phyloP scores from a whole-genome alignment of 805 yeast genomes.

The Saccharomyces mikatae region DNA sequence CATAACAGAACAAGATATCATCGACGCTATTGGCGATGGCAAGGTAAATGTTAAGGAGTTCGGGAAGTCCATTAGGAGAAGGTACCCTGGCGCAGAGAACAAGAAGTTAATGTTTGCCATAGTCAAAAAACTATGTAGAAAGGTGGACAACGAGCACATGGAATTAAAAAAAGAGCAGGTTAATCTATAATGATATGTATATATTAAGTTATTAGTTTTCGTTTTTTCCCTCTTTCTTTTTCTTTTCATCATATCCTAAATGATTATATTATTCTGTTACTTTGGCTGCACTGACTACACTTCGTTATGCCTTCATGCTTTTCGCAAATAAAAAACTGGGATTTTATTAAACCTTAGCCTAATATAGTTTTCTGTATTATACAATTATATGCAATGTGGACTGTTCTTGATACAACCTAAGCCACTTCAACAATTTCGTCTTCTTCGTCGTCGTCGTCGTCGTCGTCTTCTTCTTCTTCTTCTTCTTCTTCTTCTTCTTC shows the following conservation, averaged over 20 bases:
- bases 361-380: background rate
- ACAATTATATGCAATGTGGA: background rate
- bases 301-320: background rate
- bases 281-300: background rate
- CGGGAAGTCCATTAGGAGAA: constrained; percentile 51
- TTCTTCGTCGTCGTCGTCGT: constrained; percentile 18
- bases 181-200: background rate
- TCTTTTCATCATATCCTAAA: background rate
- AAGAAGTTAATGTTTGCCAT: constrained; percentile 26
- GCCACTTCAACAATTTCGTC: constrained; percentile 32
- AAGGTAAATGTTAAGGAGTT: constrained; percentile 43
- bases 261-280: background rate
- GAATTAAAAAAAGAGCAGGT: constrained; percentile 17
- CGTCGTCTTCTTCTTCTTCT: constrained; percentile 18
- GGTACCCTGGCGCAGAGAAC: constrained; percentile 35
- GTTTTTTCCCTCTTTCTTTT: background rate
- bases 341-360: background rate
- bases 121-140: constrained; percentile 26
- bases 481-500: constrained; percentile 33
- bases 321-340: background rate
- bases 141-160: constrained; percentile 27
- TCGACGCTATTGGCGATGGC: constrained; percentile 43
- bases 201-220: background rate
- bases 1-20: constrained; percentile 67
- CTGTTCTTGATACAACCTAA: constrained; percentile 4